phyloP scores from a whole-genome alignment of 441 rosid species.

The Isatis lusitanica region DNA sequence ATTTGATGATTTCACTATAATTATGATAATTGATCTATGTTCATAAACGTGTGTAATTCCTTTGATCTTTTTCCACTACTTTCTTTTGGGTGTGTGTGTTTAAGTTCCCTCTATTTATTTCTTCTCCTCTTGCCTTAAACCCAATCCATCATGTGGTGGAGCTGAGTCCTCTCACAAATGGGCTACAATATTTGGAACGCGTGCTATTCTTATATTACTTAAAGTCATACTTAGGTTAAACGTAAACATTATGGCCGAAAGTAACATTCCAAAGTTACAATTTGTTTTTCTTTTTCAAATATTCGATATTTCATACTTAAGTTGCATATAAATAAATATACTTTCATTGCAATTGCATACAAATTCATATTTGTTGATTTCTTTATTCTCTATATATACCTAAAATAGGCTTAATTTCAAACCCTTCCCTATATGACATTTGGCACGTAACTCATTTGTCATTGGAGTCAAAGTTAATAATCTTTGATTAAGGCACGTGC shows the following conservation, averaged over 20 bases:
- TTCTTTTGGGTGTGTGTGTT: neutral
- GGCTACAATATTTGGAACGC: neutral
- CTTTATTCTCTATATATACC: neutral
- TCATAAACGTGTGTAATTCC: neutral
- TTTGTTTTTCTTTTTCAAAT: neutral
- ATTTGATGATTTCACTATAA: neutral
- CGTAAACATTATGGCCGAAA: constrained; percentile 21
- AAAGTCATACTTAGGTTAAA: neutral
- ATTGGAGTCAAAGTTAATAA: neutral
- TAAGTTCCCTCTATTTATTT: neutral
- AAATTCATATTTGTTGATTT: neutral
- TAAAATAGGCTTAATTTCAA: neutral
- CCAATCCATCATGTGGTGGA: neutral
- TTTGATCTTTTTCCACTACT: neutral
- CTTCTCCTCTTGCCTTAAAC: neutral
- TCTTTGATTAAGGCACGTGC: constrained; percentile 6
- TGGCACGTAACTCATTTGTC: neutral
- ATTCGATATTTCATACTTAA: neutral
- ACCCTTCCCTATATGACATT: neutral
- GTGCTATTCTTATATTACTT: neutral
- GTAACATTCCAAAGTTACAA: neutral
- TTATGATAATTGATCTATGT: neutral
- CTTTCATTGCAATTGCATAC: neutral
- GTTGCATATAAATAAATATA: neutral
- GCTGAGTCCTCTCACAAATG: neutral